These are phyloP conservation scores for Beauveria brongniartii DNA, from an alignment of 2,329 filamentous ascomycete species.

Conservation along the genomic window DNA sequence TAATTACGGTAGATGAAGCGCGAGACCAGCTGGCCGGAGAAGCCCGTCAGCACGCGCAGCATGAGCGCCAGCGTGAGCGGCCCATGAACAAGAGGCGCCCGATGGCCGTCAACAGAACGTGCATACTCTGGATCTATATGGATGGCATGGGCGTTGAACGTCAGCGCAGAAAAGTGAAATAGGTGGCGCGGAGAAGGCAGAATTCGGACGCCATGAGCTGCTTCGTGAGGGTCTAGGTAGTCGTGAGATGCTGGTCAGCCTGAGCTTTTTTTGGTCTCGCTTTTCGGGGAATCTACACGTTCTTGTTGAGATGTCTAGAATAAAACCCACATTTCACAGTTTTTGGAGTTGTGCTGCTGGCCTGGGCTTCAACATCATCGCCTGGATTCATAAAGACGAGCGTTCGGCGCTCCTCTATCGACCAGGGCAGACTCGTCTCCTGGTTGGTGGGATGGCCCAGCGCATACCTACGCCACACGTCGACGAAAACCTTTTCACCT, in stretches of 20 bases:
- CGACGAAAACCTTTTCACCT: slow-evolving; percentile 42
- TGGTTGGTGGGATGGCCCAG: slow-evolving; percentile 13
- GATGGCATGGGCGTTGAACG: slow-evolving; percentile 86
- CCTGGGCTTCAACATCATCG: neutral
- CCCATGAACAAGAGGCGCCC: slow-evolving; percentile 74
- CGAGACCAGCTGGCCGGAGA: slow-evolving; percentile 30
- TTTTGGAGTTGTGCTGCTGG: neutral
- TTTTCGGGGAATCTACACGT: neutral
- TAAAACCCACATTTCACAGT: slow-evolving; percentile 1
- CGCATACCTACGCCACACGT: slow-evolving; percentile 40
- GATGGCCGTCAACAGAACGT: slow-evolving; percentile 63
- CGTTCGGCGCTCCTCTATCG: slow-evolving; percentile 39
- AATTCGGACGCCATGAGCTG: slow-evolving; percentile 41
- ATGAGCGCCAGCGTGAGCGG: slow-evolving; percentile 74
- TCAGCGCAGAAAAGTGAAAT: slow-evolving; percentile 85
- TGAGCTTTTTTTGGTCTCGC: neutral
- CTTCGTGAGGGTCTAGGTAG: slow-evolving; percentile 24
- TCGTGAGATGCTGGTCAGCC: neutral
- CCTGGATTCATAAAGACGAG: slow-evolving; percentile 41
- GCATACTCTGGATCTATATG: slow-evolving; percentile 73
- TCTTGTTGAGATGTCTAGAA: neutral
- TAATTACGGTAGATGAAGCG: slow-evolving; percentile 73
- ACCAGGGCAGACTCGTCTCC: slow-evolving; percentile 14
- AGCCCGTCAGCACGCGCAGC: slow-evolving; percentile 50
- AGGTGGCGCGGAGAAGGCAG: slow-evolving; percentile 63